Evolutionary conservation across 768 basidiomycete genomes (phyloP).

Genomic region (Lyophyllum decastes): DNA sequence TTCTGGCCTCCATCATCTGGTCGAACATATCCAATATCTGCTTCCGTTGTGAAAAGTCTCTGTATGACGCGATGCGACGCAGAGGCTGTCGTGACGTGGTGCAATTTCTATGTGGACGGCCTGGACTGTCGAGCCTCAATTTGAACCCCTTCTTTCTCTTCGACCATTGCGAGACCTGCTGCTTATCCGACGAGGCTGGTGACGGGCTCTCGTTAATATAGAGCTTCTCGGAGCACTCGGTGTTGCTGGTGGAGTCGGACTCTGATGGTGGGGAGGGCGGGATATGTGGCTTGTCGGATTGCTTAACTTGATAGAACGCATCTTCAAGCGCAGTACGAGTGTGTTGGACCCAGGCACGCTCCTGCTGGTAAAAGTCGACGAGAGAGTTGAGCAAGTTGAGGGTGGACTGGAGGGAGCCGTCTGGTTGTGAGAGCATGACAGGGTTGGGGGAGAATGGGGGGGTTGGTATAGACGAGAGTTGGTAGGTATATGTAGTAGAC

Average conservation of each 20-base stretch:
- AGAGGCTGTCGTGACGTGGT: conserved; percentile 20
- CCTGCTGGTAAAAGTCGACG: conserved; percentile 66
- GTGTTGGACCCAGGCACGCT: conserved; percentile 72
- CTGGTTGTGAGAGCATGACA: conserved; percentile 20
- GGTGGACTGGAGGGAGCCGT: conserved; percentile 45
- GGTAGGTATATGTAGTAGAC: conserved; percentile 27
- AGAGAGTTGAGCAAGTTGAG: conserved; percentile 64
- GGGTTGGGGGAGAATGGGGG: conserved; percentile 35
- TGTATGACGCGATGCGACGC: conserved; percentile 15
- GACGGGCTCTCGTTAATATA: conserved; percentile 13
- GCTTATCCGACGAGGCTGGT: conserved; percentile 20
- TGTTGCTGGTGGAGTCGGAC: conserved; percentile 1
- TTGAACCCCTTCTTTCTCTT: conserved; percentile 63
- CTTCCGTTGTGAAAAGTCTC: conserved; percentile 30
- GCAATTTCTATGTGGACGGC: conserved; percentile 17
- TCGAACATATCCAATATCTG: conserved; percentile 69
- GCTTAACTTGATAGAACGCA: conserved; percentile 1
- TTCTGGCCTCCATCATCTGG: conserved; percentile 69
- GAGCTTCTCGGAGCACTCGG: conserved; percentile 1
- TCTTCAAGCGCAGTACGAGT: conserved; percentile 59
- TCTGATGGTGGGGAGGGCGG: conserved; percentile 12
- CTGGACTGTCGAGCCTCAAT: conserved; percentile 37
- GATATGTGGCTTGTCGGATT: background rate
- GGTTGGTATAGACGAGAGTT: conserved; percentile 26
- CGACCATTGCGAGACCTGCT: conserved; percentile 43